These are phyloP conservation scores for Talaromyces ruber DNA, from an alignment of 495 filamentous ascomycete species.

Conservation along the genomic window DNA sequence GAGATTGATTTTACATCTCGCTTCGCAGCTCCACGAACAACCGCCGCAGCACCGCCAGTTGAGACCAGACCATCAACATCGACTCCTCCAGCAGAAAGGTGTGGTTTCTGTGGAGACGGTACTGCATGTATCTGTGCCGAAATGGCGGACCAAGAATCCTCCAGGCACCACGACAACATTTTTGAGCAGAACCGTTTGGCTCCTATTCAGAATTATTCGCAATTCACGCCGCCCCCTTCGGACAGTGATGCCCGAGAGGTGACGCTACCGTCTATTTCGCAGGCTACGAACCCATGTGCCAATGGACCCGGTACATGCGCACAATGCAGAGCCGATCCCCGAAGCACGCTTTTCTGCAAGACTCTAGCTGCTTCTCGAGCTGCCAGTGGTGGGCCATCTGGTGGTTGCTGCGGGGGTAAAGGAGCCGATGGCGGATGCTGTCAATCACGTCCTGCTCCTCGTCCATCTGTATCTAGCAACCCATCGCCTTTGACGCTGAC, in stretches of 20 bases:
- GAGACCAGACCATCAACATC: conserved; percentile 22
- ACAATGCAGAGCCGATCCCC: conserved; percentile 69
- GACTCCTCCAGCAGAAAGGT: conserved; percentile 50
- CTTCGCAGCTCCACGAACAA: conserved; percentile 41
- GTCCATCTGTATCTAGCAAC: conserved; percentile 7
- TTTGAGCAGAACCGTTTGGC: conserved; percentile 40
- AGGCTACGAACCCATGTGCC: conserved; percentile 46
- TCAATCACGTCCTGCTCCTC: conserved; percentile 19
- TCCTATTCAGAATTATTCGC: conserved; percentile 38
- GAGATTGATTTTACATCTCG: conserved; percentile 69
- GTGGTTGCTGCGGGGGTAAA: conserved; percentile 40
- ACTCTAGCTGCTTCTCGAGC: conserved; percentile 60
- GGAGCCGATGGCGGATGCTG: conserved; percentile 45
- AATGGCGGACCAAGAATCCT: conserved; percentile 44
- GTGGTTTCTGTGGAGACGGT: conserved; percentile 82
- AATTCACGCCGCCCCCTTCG: conserved; percentile 62
- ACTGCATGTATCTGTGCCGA: conserved; percentile 81
- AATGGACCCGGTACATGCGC: conserved; percentile 74
- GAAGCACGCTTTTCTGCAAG: conserved; percentile 79
- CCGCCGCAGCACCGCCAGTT: conserved; percentile 9
- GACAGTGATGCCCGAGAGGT: conserved; percentile 52
- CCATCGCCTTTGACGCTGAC: conserved; percentile 36
- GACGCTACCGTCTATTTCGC: conserved; percentile 29
- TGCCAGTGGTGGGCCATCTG: conserved; percentile 30
- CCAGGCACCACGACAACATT: conserved; percentile 16